phyloP scores from a whole-genome alignment of 106 monocot genomes.

The Cymbidium sinense region DNA sequence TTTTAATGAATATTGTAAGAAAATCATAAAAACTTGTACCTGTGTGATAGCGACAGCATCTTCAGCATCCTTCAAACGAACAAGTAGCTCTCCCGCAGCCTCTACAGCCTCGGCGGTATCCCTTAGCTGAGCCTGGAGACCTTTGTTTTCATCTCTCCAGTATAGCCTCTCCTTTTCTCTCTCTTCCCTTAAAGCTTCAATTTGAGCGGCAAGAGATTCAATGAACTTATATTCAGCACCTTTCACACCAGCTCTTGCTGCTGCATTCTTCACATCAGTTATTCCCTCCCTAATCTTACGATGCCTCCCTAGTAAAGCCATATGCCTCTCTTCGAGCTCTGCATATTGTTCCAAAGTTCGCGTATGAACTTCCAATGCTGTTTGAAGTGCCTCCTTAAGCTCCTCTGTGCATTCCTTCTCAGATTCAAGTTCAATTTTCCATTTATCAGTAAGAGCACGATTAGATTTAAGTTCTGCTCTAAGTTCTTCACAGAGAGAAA shows the following conservation, averaged over 20 bases:
- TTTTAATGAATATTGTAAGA: neutral
- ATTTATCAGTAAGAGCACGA: conserved; percentile 49
- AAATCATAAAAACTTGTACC: conserved; percentile 28
- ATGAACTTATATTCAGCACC: conserved; percentile 77
- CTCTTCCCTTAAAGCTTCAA: conserved; percentile 65
- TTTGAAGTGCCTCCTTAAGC: conserved; percentile 86
- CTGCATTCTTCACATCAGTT: conserved; percentile 71
- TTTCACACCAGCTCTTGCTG: conserved; percentile 68
- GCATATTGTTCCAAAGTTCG: conserved; percentile 92
- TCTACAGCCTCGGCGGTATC: conserved; percentile 97
- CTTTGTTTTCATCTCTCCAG: conserved; percentile 88
- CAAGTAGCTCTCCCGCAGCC: conserved; percentile 90
- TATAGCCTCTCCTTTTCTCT: conserved; percentile 83
- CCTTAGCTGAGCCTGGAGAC: conserved; percentile 62
- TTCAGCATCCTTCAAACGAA: conserved; percentile 87
- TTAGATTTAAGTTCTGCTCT: conserved; percentile 62
- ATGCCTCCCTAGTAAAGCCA: conserved; percentile 63
- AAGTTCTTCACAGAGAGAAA: conserved; percentile 74
- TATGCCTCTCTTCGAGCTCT: conserved; percentile 93
- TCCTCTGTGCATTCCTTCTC: conserved; percentile 85
- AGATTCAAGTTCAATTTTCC: conserved; percentile 63
- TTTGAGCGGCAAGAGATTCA: conserved; percentile 77
- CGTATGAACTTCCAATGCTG: conserved; percentile 82
- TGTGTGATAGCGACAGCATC: conserved; percentile 52
- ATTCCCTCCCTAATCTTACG: conserved; percentile 78